Conservation (phyloP, 805 yeast genomes). For the Wickerhamiella spandovensis region DNA sequence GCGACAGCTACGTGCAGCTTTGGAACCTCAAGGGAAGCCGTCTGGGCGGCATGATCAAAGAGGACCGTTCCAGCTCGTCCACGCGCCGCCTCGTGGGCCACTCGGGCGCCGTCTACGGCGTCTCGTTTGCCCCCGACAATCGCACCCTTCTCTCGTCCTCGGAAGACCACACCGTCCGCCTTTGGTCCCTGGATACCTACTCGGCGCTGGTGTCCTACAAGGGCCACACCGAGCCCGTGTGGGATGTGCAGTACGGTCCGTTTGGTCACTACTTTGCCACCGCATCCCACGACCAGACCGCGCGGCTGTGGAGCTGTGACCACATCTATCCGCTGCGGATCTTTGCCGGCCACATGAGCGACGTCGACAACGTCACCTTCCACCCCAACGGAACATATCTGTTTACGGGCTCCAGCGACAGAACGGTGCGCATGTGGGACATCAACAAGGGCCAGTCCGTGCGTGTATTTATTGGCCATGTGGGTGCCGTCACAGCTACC, state of each 20-base stretch:
- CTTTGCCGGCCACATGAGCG: conserved; percentile 94
- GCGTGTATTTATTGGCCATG: conserved; percentile 82
- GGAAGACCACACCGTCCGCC: conserved; percentile 81
- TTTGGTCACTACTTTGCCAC: conserved; percentile 97
- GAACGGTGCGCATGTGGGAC: conserved; percentile 98
- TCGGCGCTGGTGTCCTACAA: conserved; percentile 84
- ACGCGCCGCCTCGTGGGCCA: conserved; percentile 66
- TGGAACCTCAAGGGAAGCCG: conserved; percentile 94
- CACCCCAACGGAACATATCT: conserved; percentile 94
- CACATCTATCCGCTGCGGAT: conserved; percentile 92
- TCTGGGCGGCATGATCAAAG: conserved; percentile 29
- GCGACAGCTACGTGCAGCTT: conserved; percentile 76
- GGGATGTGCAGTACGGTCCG: conserved; percentile 95
- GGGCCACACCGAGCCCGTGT: conserved; percentile 92
- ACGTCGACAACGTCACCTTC: conserved; percentile 87
- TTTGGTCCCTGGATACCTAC: conserved; percentile 90
- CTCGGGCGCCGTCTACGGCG: conserved; percentile 84
- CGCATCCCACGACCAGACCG: conserved; percentile 95
- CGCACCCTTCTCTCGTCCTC: conserved; percentile 67
- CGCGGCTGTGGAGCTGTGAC: conserved; percentile 94
- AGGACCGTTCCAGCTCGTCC: conserved; percentile 18
- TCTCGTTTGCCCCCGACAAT: conserved; percentile 84
- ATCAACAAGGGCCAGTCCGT: conserved; percentile 78
- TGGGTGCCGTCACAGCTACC: conserved; percentile 72
- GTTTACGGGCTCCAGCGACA: conserved; percentile 90